A percentile compares a stretch with the other conserved stretches of the same genome.
phyloP scores from a whole-genome alignment of 2,329 filamentous ascomycete species.

The Colletotrichum salicis region DNA sequence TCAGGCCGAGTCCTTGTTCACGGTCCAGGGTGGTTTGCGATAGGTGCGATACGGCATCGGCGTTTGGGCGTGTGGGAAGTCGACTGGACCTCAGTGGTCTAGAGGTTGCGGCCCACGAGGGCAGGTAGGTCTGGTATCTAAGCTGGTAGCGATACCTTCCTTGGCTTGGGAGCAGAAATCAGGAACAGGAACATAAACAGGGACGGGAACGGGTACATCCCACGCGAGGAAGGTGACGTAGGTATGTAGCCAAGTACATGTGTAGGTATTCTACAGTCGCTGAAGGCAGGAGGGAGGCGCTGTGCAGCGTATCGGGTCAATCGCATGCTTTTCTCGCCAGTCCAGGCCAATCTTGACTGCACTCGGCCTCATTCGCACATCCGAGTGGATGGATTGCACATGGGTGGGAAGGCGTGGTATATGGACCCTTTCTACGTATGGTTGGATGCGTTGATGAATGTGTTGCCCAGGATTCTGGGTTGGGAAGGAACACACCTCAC shows the following conservation, averaged over 20 bases:
- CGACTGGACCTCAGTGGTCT: background rate
- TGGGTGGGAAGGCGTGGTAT: background rate
- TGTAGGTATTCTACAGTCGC: background rate
- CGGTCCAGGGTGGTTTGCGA: conserved; percentile 23
- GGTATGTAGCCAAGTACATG: background rate
- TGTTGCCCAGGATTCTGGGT: background rate
- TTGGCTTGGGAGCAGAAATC: background rate
- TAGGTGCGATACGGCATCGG: conserved; percentile 21
- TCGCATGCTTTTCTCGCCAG: conserved; percentile 3
- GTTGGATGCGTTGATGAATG: background rate
- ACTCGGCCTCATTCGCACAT: background rate
- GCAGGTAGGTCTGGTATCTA: background rate
- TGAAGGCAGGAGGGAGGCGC: background rate
- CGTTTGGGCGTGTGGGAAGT: background rate
- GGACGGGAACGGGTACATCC: background rate
- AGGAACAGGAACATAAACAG: background rate
- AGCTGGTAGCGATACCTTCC: background rate
- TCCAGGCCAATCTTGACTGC: background rate
- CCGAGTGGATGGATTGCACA: conserved; percentile 5
- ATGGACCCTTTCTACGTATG: background rate
- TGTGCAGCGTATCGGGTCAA: conserved; percentile 6
- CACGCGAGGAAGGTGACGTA: background rate
- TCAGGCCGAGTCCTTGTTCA: conserved; percentile 17
- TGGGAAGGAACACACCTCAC: background rate
- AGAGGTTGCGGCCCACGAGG: background rate